Percentiles rank a stretch among this genome's conserved stretches.
Conservation (phyloP, 2,329 filamentous ascomycete species). For the Hymenoscyphus fraxineus region DNA sequence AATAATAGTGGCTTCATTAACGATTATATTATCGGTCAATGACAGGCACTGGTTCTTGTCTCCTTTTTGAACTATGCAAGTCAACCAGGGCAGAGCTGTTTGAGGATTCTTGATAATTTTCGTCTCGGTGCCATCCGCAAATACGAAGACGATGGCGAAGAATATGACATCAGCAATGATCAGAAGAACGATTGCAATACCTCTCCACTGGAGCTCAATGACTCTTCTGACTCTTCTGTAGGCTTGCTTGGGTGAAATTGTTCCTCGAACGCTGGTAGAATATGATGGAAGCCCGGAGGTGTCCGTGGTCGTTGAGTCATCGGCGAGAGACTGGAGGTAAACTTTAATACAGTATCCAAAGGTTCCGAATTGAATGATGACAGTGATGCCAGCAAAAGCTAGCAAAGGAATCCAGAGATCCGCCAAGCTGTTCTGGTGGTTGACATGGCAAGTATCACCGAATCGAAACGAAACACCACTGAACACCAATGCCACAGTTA, state of each 20-base stretch:
- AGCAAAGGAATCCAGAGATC: slow-evolving; percentile 90
- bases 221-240: slow-evolving; percentile 84
- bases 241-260: slow-evolving; percentile 76
- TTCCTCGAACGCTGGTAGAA: slow-evolving; percentile 64
- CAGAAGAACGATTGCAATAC: slow-evolving; percentile 82
- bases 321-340: slow-evolving; percentile 78
- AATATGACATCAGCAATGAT: slow-evolving; percentile 91
- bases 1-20: slow-evolving; percentile 72
- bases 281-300: slow-evolving; percentile 72
- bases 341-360: slow-evolving; percentile 93
- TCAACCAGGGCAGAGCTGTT: slow-evolving; percentile 62
- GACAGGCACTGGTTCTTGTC: slow-evolving; percentile 65
- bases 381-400: slow-evolving; percentile 69
- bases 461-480: slow-evolving; percentile 95
- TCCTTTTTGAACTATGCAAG: slow-evolving; percentile 61
- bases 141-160: slow-evolving; percentile 88
- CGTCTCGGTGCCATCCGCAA: slow-evolving; percentile 64
- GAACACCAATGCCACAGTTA: slow-evolving; percentile 71
- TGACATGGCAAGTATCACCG: slow-evolving; percentile 87
- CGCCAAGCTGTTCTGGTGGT: slow-evolving; percentile 75
- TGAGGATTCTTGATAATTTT: slow-evolving; percentile 32
- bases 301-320: slow-evolving; percentile 66
- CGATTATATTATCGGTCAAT: slow-evolving; percentile 57
- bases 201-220: slow-evolving; percentile 89
- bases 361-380: slow-evolving; percentile 78